Evolutionary conservation across 225 moss, liverwort and hornwort genomes (phyloP).

Genomic region (Polytrichum commune): DNA sequence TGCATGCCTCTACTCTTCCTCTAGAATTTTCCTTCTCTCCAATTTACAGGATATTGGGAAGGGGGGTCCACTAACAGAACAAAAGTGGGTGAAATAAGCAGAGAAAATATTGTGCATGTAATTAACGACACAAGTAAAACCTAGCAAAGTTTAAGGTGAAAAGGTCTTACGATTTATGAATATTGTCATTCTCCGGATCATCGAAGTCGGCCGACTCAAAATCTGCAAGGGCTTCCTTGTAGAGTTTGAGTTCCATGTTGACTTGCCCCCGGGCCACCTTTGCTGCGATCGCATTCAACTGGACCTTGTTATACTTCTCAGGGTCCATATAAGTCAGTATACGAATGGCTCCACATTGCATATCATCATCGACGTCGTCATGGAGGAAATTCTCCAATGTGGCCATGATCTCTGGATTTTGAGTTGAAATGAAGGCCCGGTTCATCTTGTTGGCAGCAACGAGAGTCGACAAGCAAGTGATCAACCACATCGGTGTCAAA

Average conservation of each 20-base stretch:
- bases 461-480: neutral
- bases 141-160: neutral
- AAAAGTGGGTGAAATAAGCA: too few species aligned
- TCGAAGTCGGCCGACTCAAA: neutral
- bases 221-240: slow-evolving; percentile 4
- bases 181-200: neutral
- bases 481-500: neutral
- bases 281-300: neutral
- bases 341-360: neutral
- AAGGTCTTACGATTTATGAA: slow-evolving; percentile 1
- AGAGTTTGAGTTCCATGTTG: neutral
- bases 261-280: neutral
- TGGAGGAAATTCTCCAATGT: neutral
- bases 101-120: too few species aligned
- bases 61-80: too few species aligned
- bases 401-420: neutral
- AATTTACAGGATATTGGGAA: too few species aligned
- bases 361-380: neutral
- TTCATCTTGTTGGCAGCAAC: neutral
- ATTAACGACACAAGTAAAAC: too few species aligned
- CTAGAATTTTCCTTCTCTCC: too few species aligned
- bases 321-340: neutral
- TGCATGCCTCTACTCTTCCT: too few species aligned
- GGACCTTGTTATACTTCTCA: neutral
- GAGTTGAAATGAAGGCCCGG: neutral